These are phyloP conservation scores for Herpetospermum pedunculosum DNA, from an alignment of 306 rosid species.

Conservation along the genomic window DNA sequence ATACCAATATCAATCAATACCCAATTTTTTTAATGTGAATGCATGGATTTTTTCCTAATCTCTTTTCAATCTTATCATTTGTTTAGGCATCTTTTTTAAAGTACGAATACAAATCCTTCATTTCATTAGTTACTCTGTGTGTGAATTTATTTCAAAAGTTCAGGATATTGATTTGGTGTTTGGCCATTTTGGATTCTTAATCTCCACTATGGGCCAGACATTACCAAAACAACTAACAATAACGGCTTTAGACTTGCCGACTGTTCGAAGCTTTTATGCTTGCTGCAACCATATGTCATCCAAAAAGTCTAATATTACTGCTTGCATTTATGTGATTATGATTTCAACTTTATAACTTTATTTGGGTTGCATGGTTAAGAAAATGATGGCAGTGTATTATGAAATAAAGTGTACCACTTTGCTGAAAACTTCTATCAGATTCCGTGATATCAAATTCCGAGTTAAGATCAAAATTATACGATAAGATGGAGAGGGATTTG, in stretches of 20 bases:
- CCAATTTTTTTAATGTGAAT: not conserved
- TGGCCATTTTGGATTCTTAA: not conserved
- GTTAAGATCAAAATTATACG: conserved; percentile 58
- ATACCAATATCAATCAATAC: not conserved
- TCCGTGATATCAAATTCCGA: conserved; percentile 24
- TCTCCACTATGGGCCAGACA: not conserved
- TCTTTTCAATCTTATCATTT: not conserved
- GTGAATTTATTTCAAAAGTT: not conserved
- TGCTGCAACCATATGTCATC: not conserved
- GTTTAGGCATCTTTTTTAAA: not conserved
- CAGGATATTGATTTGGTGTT: not conserved
- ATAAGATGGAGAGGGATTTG: conserved; percentile 67
- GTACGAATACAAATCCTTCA: not conserved
- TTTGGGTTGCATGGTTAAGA: not conserved
- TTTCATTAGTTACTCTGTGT: not conserved
- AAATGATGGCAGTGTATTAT: not conserved
- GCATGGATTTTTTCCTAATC: not conserved
- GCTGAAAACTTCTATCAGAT: conserved; percentile 25
- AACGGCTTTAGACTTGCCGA: not conserved
- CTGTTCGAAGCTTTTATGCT: not conserved
- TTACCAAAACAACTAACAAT: not conserved
- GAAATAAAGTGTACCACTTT: not conserved
- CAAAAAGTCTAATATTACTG: not conserved
- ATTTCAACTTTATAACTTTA: not conserved
- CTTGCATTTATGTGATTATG: not conserved